Conservation (phyloP, 306 rosid genomes). For the Vicia faba region DNA sequence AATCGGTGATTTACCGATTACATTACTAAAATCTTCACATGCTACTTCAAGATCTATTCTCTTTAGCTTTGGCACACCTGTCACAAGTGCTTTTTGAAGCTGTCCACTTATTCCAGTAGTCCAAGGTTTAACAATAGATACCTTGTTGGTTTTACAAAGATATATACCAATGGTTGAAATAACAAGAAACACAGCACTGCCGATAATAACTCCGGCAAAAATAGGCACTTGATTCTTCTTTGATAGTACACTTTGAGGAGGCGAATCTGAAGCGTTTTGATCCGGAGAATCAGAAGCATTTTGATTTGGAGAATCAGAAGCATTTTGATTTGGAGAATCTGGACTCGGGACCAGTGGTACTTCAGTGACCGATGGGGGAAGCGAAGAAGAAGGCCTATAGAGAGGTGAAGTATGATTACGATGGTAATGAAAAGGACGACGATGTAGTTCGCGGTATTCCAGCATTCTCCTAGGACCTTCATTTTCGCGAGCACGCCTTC, state of each 20-base stretch:
- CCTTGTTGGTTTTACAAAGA: slow-evolving; percentile 56
- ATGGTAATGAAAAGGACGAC: neutral
- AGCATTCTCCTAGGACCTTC: slow-evolving; percentile 41
- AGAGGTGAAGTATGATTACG: neutral
- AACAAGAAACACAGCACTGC: slow-evolving; percentile 47
- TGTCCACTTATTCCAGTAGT: slow-evolving; percentile 89
- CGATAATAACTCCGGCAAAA: slow-evolving; percentile 52
- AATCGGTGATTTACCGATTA: slow-evolving; percentile 66
- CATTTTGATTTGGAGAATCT: neutral
- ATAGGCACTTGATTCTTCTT: neutral
- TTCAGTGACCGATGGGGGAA: neutral
- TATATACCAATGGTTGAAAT: slow-evolving; percentile 46
- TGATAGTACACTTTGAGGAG: slow-evolving; percentile 8
- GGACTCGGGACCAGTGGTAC: neutral
- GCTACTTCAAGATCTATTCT: slow-evolving; percentile 78
- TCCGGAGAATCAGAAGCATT: slow-evolving; percentile 16
- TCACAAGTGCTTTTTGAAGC: slow-evolving; percentile 92
- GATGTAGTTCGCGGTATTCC: neutral
- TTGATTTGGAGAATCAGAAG: slow-evolving; percentile 11
- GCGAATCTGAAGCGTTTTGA: slow-evolving; percentile 5
- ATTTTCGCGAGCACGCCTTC: slow-evolving; percentile 45
- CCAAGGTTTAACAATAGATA: slow-evolving; percentile 83
- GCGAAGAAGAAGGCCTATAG: slow-evolving; percentile 11
- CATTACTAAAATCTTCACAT: slow-evolving; percentile 98
- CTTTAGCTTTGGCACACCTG: slow-evolving; percentile 90